A percentile compares a stretch with the other conserved stretches of the same genome.
Conservation (phyloP, 805 yeast species). For the Hanseniaspora nectarophila region DNA sequence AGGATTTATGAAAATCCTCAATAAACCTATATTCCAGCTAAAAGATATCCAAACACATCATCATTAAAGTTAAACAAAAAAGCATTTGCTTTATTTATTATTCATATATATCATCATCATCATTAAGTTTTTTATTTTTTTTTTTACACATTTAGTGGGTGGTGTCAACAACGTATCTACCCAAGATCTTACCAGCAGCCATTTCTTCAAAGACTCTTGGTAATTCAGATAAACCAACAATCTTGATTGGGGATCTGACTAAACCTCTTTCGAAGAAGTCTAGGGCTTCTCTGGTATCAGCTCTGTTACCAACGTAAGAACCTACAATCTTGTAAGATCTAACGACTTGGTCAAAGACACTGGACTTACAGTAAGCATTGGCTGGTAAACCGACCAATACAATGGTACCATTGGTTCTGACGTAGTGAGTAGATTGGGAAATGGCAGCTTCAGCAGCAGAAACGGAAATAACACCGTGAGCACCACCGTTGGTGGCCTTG, state of each 20-base stretch:
- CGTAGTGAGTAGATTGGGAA: constrained; percentile 39
- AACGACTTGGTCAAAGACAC: constrained; percentile 40
- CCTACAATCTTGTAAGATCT: constrained; percentile 38
- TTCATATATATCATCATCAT: not conserved
- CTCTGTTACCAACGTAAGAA: constrained; percentile 43
- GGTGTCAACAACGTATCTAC: constrained; percentile 79
- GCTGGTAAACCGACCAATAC: constrained; percentile 52
- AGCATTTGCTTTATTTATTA: too few species aligned
- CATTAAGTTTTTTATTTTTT: not conserved
- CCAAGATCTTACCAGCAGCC: constrained; percentile 75
- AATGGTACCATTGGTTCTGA: constrained; percentile 48
- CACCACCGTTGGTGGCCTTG: constrained; percentile 48
- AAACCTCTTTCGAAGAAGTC: constrained; percentile 63
- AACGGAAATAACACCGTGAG: constrained; percentile 59
- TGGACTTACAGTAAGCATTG: constrained; percentile 36
- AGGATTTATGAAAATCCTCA: too few species aligned
- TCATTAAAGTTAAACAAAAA: too few species aligned
- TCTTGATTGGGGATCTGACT: constrained; percentile 59
- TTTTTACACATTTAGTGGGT: constrained; percentile 34
- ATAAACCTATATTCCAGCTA: too few species aligned
- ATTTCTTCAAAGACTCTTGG: constrained; percentile 59
- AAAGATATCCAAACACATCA: too few species aligned
- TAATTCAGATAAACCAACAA: constrained; percentile 64
- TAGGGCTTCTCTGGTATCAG: constrained; percentile 51
- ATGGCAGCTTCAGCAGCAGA: constrained; percentile 47